phyloP scores from a whole-genome alignment of 176 grass and related monocot species.

The Coix lacrymajobi region DNA sequence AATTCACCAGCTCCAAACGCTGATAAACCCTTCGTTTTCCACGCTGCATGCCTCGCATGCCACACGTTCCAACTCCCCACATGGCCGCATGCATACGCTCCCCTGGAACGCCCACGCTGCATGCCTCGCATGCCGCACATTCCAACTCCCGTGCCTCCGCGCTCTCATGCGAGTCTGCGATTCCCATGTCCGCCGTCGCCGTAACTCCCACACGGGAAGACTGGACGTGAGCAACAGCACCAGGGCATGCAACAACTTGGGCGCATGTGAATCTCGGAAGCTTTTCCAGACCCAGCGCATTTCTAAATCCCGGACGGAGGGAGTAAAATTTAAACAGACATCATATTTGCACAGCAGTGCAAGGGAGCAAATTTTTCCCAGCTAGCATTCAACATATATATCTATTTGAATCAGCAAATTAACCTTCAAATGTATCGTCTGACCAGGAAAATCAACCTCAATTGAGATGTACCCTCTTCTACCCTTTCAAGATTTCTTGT shows the following conservation, averaged over 20 bases:
- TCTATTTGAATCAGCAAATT: not conserved
- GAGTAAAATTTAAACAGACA: not conserved
- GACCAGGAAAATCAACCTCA: not conserved
- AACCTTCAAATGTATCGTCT: not conserved
- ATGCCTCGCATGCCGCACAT: no score
- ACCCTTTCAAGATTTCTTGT: not conserved
- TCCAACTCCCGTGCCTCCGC: not conserved
- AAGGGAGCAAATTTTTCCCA: not conserved
- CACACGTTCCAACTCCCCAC: not conserved
- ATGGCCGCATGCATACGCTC: not conserved
- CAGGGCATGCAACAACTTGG: not conserved
- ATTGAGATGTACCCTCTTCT: not conserved
- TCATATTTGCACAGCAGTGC: not conserved
- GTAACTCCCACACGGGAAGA: not conserved
- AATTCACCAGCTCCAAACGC: not conserved
- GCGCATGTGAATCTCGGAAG: not conserved
- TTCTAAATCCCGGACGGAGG: not conserved
- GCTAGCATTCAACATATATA: not conserved
- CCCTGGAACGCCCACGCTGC: not conserved
- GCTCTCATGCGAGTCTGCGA: not conserved
- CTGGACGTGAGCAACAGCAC: not conserved
- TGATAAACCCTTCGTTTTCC: not conserved
- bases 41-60: not conserved
- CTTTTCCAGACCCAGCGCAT: not conserved
- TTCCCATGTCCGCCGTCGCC: not conserved